Conservation (phyloP, 495 filamentous ascomycete species). For the Amphirosellinia nigrospora region DNA sequence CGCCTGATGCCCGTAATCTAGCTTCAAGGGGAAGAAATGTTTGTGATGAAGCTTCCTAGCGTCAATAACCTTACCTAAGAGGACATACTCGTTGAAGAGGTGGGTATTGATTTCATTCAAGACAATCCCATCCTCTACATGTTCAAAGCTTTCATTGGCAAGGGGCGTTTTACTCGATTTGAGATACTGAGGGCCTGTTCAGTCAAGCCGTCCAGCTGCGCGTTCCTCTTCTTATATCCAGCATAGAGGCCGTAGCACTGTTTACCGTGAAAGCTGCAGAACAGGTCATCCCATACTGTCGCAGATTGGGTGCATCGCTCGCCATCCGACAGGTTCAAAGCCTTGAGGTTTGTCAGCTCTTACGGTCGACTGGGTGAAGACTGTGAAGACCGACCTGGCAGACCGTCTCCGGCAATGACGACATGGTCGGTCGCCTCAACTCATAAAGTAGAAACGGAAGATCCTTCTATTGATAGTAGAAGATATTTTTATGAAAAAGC, state of each 20-base stretch:
- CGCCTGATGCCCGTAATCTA: slow-evolving; percentile 53
- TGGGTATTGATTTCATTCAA: slow-evolving; percentile 52
- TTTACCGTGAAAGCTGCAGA: slow-evolving; percentile 54
- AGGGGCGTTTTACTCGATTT: slow-evolving; percentile 41
- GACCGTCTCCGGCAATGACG: slow-evolving; percentile 10
- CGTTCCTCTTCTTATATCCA: slow-evolving; percentile 57
- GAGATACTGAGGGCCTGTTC: slow-evolving; percentile 43
- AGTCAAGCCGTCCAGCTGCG: slow-evolving; percentile 48
- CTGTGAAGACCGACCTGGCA: slow-evolving; percentile 30
- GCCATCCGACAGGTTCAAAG: slow-evolving; percentile 49
- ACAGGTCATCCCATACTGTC: slow-evolving; percentile 51
- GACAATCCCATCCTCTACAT: slow-evolving; percentile 42
- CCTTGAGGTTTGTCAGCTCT: slow-evolving; percentile 35
- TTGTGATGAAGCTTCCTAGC: slow-evolving; percentile 60
- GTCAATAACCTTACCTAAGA: slow-evolving; percentile 57
- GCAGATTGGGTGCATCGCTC: slow-evolving; percentile 43
- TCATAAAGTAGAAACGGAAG: not conserved
- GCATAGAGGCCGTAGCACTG: slow-evolving; percentile 57
- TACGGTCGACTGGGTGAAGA: not conserved
- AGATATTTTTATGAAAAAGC: not conserved
- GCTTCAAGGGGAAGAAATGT: slow-evolving; percentile 56
- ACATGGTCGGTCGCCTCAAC: not conserved
- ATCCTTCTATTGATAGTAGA: not conserved
- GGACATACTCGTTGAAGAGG: slow-evolving; percentile 49
- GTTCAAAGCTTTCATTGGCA: slow-evolving; percentile 49